These are phyloP conservation scores for Xylaria curta DNA, from an alignment of 495 filamentous ascomycete genomes.

Conservation along the genomic window DNA sequence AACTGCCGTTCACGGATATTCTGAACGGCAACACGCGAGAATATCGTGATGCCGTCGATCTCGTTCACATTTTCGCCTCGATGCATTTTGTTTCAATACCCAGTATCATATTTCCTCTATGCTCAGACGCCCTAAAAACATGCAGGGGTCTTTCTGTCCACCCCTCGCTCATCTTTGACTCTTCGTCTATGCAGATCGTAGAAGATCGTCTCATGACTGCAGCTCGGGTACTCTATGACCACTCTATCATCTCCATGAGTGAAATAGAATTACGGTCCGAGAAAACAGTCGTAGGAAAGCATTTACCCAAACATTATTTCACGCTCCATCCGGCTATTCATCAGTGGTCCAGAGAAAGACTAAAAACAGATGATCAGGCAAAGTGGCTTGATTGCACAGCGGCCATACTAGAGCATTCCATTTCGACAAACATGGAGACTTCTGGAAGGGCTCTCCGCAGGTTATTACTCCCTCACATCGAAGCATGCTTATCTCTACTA, in stretches of 20 bases:
- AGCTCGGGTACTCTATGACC: slow-evolving; percentile 19
- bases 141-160: neutral
- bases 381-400: slow-evolving; percentile 18
- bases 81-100: slow-evolving; percentile 44
- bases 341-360: slow-evolving; percentile 41
- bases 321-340: slow-evolving; percentile 48
- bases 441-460: slow-evolving; percentile 27
- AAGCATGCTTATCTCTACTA: slow-evolving; percentile 32
- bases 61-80: slow-evolving; percentile 43
- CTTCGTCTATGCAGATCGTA: slow-evolving; percentile 14
- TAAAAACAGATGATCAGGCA: slow-evolving; percentile 30
- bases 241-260: slow-evolving; percentile 20
- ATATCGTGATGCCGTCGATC: slow-evolving; percentile 34
- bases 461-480: slow-evolving; percentile 35
- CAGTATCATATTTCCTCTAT: slow-evolving; percentile 27
- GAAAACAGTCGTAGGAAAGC: slow-evolving; percentile 36
- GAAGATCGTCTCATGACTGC: slow-evolving; percentile 17
- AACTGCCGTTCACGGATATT: slow-evolving; percentile 36
- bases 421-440: slow-evolving; percentile 31
- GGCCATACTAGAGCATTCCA: slow-evolving; percentile 31
- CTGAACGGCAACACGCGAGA: slow-evolving; percentile 23
- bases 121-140: slow-evolving; percentile 1
- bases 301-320: slow-evolving; percentile 28
- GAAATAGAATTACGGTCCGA: slow-evolving; percentile 34
- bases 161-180: neutral